Evolutionary conservation across 768 basidiomycete genomes (phyloP).

Genomic region (Tulasnella sp.): DNA sequence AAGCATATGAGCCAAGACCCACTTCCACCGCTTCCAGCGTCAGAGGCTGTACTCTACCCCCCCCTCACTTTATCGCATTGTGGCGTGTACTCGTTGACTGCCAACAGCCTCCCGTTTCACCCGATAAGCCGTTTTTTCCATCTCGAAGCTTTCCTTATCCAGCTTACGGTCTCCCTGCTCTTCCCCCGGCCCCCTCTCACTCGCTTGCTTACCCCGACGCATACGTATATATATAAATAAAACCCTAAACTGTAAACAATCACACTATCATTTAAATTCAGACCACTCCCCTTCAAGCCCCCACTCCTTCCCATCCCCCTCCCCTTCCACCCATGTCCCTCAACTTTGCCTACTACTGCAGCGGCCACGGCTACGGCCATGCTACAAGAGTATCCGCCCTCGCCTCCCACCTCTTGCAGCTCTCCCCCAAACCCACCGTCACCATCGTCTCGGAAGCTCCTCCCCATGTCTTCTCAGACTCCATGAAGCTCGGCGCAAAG

Average conservation of each 20-base stretch:
- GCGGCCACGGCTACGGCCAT: slow-evolving; percentile 81
- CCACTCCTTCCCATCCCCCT: neutral
- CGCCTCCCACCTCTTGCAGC: slow-evolving; percentile 52
- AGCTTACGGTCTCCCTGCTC: neutral
- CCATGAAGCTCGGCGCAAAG: slow-evolving; percentile 55
- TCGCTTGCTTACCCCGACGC: too few species aligned
- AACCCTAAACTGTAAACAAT: neutral
- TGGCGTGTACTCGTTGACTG: neutral
- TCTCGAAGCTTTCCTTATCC: neutral
- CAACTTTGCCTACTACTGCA: slow-evolving; percentile 66
- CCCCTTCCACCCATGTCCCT: slow-evolving; percentile 22
- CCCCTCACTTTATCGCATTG: neutral
- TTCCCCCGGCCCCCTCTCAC: neutral
- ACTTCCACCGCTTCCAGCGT: neutral
- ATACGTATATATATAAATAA: neutral
- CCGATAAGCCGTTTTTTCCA: neutral
- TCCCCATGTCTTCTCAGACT: slow-evolving; percentile 62
- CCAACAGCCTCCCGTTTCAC: neutral
- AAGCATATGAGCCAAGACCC: neutral
- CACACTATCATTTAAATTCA: neutral
- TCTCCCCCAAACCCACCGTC: slow-evolving; percentile 46
- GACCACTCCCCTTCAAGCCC: neutral
- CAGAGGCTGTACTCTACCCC: neutral
- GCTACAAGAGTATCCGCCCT: slow-evolving; percentile 79
- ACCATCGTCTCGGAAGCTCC: slow-evolving; percentile 74